Percentiles rank a stretch among this genome's conserved stretches.
Evolutionary conservation across 2,329 filamentous ascomycete species (phyloP).

Genomic region (Fusarium proliferatum): DNA sequence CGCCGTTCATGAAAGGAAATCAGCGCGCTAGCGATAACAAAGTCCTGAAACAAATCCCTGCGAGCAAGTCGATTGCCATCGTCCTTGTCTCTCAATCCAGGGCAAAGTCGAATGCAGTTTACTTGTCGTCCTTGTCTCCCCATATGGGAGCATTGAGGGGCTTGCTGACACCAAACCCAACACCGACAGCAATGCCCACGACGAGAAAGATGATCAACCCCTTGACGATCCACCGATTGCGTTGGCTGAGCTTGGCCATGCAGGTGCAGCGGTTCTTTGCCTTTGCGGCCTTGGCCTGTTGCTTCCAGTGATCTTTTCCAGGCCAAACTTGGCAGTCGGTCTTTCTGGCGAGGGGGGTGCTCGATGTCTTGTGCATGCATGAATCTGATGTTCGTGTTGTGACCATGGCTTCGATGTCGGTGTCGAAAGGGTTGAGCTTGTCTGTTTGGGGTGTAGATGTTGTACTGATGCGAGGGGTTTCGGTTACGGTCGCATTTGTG

Average conservation of each 20-base stretch:
- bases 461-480: conserved; percentile 49
- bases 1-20: conserved; percentile 45
- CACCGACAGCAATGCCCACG: conserved; percentile 63
- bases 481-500: conserved; percentile 39
- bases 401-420: conserved; percentile 66
- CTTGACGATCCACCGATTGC: conserved; percentile 63
- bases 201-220: conserved; percentile 61
- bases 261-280: conserved; percentile 62
- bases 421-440: conserved; percentile 65
- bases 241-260: conserved; percentile 64
- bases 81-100: not conserved
- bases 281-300: conserved; percentile 68
- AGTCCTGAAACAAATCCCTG: conserved; percentile 8
- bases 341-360: conserved; percentile 48
- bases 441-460: conserved; percentile 59
- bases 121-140: conserved; percentile 51
- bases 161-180: conserved; percentile 72
- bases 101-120: not conserved
- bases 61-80: not conserved
- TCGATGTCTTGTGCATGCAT: conserved; percentile 49
- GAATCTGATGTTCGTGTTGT: conserved; percentile 44
- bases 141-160: conserved; percentile 69
- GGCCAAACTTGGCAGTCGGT: conserved; percentile 69
- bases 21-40: conserved; percentile 38
- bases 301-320: conserved; percentile 68